These are phyloP conservation scores for Trichoderma sp. DNA, from an alignment of 2,329 filamentous ascomycete species.

Conservation along the genomic window DNA sequence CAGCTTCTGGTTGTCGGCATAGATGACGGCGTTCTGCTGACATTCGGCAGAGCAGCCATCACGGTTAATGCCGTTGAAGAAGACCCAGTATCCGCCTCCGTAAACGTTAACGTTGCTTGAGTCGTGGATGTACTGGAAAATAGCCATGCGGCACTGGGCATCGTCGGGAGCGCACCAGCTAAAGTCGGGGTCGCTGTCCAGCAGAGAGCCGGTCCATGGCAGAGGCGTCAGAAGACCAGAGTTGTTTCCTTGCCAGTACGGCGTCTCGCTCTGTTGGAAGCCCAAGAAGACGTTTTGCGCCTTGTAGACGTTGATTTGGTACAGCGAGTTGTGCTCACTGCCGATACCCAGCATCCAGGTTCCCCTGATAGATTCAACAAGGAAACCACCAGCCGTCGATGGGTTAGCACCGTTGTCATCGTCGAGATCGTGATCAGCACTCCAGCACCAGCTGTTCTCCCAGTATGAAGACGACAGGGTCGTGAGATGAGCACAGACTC, in stretches of 20 bases:
- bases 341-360: slow-evolving; percentile 53
- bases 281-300: slow-evolving; percentile 43
- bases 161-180: slow-evolving; percentile 28
- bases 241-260: slow-evolving; percentile 40
- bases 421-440: slow-evolving; percentile 50
- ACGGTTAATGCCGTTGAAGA: slow-evolving; percentile 26
- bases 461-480: slow-evolving; percentile 46
- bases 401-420: slow-evolving; percentile 39
- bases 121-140: slow-evolving; percentile 22
- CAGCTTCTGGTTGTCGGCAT: slow-evolving; percentile 21
- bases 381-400: slow-evolving; percentile 44
- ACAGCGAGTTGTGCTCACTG: slow-evolving; percentile 50
- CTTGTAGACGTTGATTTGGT: slow-evolving; percentile 50
- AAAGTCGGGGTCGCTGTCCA: slow-evolving; percentile 29
- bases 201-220: slow-evolving; percentile 34
- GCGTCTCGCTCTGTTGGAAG: slow-evolving; percentile 46
- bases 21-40: slow-evolving; percentile 24
- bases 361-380: slow-evolving; percentile 43
- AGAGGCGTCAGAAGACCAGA: slow-evolving; percentile 35
- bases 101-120: slow-evolving; percentile 23
- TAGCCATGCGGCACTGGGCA: slow-evolving; percentile 23
- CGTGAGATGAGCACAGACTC: slow-evolving; percentile 47
- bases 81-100: slow-evolving; percentile 30
- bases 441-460: slow-evolving; percentile 52
- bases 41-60: slow-evolving; percentile 20